Conservation (phyloP, 1,284 basidiomycete species). For the Microbotryum scabiosae region DNA sequence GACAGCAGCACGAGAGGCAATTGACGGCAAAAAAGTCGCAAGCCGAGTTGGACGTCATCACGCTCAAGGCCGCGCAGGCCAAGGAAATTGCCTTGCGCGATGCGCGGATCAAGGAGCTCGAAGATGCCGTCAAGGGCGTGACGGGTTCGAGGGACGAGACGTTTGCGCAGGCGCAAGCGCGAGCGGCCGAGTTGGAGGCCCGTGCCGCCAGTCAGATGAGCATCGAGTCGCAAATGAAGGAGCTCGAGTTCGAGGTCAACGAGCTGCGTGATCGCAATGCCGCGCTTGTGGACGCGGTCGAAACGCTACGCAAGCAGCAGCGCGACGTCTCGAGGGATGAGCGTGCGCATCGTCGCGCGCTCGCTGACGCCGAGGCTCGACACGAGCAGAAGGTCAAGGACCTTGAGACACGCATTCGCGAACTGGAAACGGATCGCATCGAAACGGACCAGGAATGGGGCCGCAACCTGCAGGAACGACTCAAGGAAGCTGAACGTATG, state of each 20-base stretch:
- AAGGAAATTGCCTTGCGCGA: conserved; percentile 59
- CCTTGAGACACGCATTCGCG: conserved; percentile 48
- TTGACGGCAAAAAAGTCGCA: conserved; percentile 56
- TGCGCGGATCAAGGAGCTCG: conserved; percentile 59
- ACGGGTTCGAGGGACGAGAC: conserved; percentile 62
- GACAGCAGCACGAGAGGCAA: conserved; percentile 67
- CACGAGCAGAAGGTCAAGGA: conserved; percentile 67
- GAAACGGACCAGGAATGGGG: conserved; percentile 70
- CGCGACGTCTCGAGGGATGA: conserved; percentile 27
- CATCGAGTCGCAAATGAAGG: conserved; percentile 64
- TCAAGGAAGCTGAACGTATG: conserved; percentile 66
- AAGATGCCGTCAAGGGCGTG: conserved; percentile 58
- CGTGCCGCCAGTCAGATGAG: conserved; percentile 63
- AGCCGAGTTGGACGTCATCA: conserved; percentile 64
- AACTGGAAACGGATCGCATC: conserved; percentile 60
- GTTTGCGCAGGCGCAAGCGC: conserved; percentile 73
- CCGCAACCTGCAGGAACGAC: conserved; percentile 62
- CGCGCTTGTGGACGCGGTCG: conserved; percentile 22
- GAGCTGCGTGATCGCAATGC: conserved; percentile 51
- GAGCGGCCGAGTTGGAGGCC: conserved; percentile 78
- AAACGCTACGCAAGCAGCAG: conserved; percentile 38
- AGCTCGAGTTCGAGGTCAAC: conserved; percentile 73
- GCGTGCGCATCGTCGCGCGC: conserved; percentile 58
- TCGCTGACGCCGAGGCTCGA: conserved; percentile 65
- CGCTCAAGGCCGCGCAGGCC: conserved; percentile 60